Evolutionary conservation across 2,329 filamentous ascomycete genomes (phyloP).

Genomic region (Akanthomyces uredinophilus): DNA sequence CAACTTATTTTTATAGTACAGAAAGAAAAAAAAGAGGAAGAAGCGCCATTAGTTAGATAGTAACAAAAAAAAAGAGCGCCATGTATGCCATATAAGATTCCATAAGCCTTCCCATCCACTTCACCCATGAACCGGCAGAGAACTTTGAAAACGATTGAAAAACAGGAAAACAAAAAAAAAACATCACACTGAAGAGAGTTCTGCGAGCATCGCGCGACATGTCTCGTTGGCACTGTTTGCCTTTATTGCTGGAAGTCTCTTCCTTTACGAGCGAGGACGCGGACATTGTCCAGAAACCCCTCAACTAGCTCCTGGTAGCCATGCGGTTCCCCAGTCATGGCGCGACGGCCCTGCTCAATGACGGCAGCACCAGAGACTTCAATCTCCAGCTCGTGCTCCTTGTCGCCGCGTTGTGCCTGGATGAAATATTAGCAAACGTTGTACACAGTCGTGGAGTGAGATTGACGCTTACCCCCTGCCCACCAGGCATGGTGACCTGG

Average conservation of each 20-base stretch:
- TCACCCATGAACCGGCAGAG: background rate
- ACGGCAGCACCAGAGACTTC: slow-evolving; percentile 63
- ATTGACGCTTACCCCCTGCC: slow-evolving; percentile 32
- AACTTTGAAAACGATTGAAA: background rate
- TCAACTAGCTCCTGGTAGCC: slow-evolving; percentile 64
- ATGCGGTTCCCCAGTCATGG: slow-evolving; percentile 47
- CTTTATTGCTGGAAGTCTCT: slow-evolving; percentile 24
- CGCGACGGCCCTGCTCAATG: slow-evolving; percentile 58
- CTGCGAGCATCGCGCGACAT: background rate
- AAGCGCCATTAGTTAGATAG: background rate
- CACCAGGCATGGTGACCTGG: slow-evolving; percentile 61
- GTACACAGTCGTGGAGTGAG: background rate
- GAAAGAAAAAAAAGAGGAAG: slow-evolving; percentile 2
- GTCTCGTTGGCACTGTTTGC: background rate
- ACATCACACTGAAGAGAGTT: background rate
- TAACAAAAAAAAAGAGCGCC: slow-evolving; percentile 10
- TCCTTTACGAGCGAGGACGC: slow-evolving; percentile 48
- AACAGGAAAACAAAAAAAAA: background rate
- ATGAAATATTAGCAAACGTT: slow-evolving; percentile 9
- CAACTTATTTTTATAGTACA: slow-evolving; percentile 9
- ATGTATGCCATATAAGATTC: background rate
- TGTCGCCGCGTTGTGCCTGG: slow-evolving; percentile 38
- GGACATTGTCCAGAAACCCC: slow-evolving; percentile 69
- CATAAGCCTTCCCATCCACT: background rate
- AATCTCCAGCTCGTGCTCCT: slow-evolving; percentile 77